Evolutionary conservation across 2,329 filamentous ascomycete species (phyloP).

Genomic region (Paraphoma chrysanthemicola): DNA sequence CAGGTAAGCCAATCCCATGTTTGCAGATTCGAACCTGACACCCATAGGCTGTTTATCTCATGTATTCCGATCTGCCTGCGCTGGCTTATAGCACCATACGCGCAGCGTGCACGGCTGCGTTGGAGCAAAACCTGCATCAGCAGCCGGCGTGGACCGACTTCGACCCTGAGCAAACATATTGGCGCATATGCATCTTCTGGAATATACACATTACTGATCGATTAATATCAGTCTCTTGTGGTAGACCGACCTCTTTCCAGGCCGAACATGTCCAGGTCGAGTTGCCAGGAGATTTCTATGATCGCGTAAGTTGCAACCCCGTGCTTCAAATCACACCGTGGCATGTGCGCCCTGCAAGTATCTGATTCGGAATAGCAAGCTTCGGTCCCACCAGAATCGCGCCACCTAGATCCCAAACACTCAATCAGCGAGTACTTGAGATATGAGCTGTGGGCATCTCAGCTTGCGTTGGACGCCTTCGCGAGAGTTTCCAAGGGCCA

Average conservation of each 20-base stretch:
- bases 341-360: neutral
- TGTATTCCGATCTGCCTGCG: conserved; percentile 32
- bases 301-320: conserved; percentile 20
- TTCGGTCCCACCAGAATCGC: neutral
- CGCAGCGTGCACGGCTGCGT: conserved; percentile 32
- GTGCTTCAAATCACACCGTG: neutral
- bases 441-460: conserved; percentile 33
- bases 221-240: conserved; percentile 38
- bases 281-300: conserved; percentile 21
- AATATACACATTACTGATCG: conserved; percentile 34
- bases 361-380: conserved; percentile 1
- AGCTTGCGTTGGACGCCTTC: conserved; percentile 27
- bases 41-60: conserved; percentile 36
- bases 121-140: conserved; percentile 38
- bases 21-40: conserved; percentile 4
- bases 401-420: conserved; percentile 8
- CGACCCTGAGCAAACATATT: conserved; percentile 22
- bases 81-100: conserved; percentile 40
- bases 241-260: conserved; percentile 38
- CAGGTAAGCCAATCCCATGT: conserved; percentile 23
- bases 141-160: conserved; percentile 27
- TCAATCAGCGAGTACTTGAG: conserved; percentile 21
- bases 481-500: neutral
- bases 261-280: conserved; percentile 37
- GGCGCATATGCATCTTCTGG: conserved; percentile 40